Percentiles rank a stretch among this genome's conserved stretches.
phyloP scores from a whole-genome alignment of 1,139 yeast species.

The Yamadazyma kanchanaburiensis region DNA sequence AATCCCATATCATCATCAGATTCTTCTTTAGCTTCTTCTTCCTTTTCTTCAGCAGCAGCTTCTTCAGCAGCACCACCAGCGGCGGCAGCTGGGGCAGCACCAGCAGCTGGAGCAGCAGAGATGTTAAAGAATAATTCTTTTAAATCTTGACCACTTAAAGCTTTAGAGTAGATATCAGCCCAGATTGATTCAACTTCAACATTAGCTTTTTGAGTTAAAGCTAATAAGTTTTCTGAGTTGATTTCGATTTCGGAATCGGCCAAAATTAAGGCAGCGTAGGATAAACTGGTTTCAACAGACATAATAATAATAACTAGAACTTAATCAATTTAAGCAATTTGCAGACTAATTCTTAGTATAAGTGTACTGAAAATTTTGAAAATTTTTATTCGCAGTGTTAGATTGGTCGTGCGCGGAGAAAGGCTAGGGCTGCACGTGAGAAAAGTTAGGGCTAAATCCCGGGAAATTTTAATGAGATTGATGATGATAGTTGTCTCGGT shows the following conservation, averaged over 20 bases:
- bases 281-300: slow-evolving; percentile 82
- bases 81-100: slow-evolving; percentile 57
- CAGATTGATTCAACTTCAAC: slow-evolving; percentile 58
- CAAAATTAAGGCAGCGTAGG: slow-evolving; percentile 86
- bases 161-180: slow-evolving; percentile 82
- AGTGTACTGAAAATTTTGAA: slow-evolving; percentile 7
- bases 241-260: slow-evolving; percentile 82
- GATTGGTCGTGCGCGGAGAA: neutral
- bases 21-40: slow-evolving; percentile 53
- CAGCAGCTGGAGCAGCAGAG: slow-evolving; percentile 66
- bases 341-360: slow-evolving; percentile 70
- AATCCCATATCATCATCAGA: slow-evolving; percentile 85
- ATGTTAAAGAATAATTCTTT: slow-evolving; percentile 74
- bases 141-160: slow-evolving; percentile 75
- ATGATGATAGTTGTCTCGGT: no score
- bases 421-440: neutral
- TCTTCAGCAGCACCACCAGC: slow-evolving; percentile 56
- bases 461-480: no score
- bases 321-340: slow-evolving; percentile 45
- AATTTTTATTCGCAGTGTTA: neutral
- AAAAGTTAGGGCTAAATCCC: neutral
- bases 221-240: slow-evolving; percentile 70
- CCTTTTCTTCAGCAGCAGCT: slow-evolving; percentile 54
- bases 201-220: slow-evolving; percentile 53
- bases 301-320: slow-evolving; percentile 42